Conservation (phyloP, 257 asterid genomes). For the Linaria vulgaris region DNA sequence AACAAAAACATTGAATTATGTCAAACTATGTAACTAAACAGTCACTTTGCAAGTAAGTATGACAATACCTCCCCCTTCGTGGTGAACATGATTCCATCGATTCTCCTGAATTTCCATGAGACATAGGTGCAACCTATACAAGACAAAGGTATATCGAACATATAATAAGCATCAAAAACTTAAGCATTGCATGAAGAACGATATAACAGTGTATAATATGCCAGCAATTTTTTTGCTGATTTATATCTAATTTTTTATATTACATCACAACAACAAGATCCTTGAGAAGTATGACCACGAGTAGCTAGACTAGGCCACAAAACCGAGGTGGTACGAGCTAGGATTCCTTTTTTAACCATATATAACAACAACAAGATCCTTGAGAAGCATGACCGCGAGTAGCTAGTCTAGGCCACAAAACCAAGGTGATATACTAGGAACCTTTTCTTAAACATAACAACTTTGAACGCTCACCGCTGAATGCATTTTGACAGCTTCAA, state of each 20-base stretch:
- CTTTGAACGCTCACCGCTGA: too few species aligned
- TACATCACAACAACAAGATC: constrained; percentile 26
- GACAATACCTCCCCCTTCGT: constrained; percentile 48
- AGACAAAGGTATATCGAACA: constrained; percentile 24
- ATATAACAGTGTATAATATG: constrained; percentile 17
- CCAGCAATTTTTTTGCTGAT: not conserved
- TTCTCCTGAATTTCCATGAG: constrained; percentile 50
- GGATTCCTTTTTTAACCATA: not conserved
- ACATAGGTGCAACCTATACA: constrained; percentile 60
- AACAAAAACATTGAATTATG: not conserved
- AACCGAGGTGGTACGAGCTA: too few species aligned
- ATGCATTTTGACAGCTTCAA: too few species aligned
- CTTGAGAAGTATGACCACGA: constrained; percentile 16
- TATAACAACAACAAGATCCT: too few species aligned
- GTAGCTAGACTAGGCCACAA: not conserved
- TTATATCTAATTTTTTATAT: constrained; percentile 1
- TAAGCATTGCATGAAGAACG: constrained; percentile 12
- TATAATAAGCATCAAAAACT: constrained; percentile 24
- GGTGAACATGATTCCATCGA: constrained; percentile 53
- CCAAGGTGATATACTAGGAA: too few species aligned
- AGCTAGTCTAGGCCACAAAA: too few species aligned
- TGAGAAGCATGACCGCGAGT: too few species aligned
- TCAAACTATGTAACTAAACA: constrained; percentile 1
- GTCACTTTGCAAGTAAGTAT: not conserved
- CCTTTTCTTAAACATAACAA: too few species aligned